phyloP scores from a whole-genome alignment of 2,329 filamentous ascomycete genomes.

The Neonectria neomacrospora region DNA sequence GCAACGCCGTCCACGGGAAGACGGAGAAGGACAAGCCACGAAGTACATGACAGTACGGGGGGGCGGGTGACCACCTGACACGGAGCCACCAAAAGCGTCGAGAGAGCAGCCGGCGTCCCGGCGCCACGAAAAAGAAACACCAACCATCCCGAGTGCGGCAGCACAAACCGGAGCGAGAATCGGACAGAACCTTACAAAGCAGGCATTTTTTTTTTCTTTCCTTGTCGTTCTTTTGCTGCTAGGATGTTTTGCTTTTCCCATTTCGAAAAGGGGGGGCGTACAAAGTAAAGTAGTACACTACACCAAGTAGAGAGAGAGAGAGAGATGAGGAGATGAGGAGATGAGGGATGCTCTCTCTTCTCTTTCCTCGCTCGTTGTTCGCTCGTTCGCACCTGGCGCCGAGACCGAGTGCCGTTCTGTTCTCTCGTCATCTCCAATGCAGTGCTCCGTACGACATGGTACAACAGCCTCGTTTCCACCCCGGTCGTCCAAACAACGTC shows the following conservation, averaged over 20 bases:
- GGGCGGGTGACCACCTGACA: not conserved
- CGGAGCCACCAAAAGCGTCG: not conserved
- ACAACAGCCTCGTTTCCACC: conserved; percentile 16
- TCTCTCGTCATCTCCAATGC: conserved; percentile 3
- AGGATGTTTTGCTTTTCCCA: conserved; percentile 25
- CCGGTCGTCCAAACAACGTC: conserved; percentile 26
- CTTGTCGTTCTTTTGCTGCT: not conserved
- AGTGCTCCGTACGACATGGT: conserved; percentile 19
- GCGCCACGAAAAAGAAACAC: conserved; percentile 12
- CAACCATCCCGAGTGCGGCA: conserved; percentile 21
- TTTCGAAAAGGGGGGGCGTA: conserved; percentile 10
- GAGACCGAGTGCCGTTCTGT: conserved; percentile 2
- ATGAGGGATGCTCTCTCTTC: not conserved
- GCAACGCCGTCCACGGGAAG: too few relatives aligned
- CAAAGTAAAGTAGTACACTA: not conserved
- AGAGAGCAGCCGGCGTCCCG: not conserved
- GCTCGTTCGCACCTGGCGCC: not conserved
- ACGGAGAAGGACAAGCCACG: too few relatives aligned
- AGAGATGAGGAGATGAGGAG: not conserved
- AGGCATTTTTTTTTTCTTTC: not conserved
- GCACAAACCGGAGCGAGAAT: conserved; percentile 19
- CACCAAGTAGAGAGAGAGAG: not conserved
- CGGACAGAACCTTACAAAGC: conserved; percentile 4
- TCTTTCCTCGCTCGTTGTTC: conserved; percentile 16
- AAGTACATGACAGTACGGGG: not conserved